phyloP scores from a whole-genome alignment of 2,329 filamentous ascomycete species.

The Fusarium proliferatum region DNA sequence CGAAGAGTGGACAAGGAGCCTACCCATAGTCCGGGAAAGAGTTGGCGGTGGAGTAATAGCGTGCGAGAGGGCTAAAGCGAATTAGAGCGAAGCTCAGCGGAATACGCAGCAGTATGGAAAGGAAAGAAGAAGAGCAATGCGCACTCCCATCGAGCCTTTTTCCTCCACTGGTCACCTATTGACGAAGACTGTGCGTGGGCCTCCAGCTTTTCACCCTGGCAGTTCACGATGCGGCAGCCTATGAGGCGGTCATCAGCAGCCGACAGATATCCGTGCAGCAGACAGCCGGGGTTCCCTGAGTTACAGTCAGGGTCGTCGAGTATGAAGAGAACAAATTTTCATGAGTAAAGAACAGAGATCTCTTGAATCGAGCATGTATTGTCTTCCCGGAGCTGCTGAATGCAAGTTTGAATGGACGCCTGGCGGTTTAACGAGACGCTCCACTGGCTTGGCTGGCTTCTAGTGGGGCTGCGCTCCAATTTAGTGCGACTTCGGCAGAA shows the following conservation, averaged over 20 bases:
- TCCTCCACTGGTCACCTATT: conserved; percentile 38
- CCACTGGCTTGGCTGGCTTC: conserved; percentile 1
- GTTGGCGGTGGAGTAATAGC: conserved; percentile 52
- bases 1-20: conserved; percentile 18
- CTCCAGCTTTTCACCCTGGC: conserved; percentile 45
- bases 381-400: conserved; percentile 6
- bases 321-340: neutral
- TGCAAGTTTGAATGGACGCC: conserved; percentile 5
- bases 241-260: conserved; percentile 20
- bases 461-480: conserved; percentile 37
- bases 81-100: conserved; percentile 20
- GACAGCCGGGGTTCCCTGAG: neutral
- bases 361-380: neutral
- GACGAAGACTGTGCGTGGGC: conserved; percentile 35
- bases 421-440: neutral
- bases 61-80: conserved; percentile 46
- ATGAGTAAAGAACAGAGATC: conserved; percentile 2
- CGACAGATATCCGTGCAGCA: conserved; percentile 5
- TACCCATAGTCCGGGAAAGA: conserved; percentile 59
- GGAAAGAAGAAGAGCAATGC: conserved; percentile 30
- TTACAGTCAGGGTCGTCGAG: neutral
- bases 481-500: conserved; percentile 31
- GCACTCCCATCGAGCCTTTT: conserved; percentile 48
- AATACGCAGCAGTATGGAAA: conserved; percentile 1
- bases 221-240: conserved; percentile 34